Evolutionary conservation across 2,329 filamentous ascomycete species (phyloP).

Genomic region (Torrubiellomyces zombiae): DNA sequence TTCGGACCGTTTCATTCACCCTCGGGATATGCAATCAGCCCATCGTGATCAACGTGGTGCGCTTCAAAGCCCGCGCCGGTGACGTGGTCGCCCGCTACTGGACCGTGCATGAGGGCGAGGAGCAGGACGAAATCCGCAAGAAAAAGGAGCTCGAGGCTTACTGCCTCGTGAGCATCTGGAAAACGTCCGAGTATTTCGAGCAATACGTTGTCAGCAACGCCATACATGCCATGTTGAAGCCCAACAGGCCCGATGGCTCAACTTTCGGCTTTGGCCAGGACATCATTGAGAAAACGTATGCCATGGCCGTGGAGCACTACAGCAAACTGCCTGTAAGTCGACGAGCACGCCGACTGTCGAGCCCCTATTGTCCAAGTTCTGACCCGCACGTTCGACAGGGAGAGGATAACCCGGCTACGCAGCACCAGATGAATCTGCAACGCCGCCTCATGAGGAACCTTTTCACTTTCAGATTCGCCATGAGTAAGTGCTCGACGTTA

Average conservation of each 20-base stretch:
- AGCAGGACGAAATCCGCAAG: constrained; percentile 8
- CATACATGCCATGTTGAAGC: constrained; percentile 11
- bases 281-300: constrained; percentile 9
- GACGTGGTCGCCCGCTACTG: constrained; percentile 24
- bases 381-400: no score
- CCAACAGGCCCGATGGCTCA: constrained; percentile 2
- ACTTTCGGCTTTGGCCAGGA: constrained; percentile 1
- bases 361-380: no score
- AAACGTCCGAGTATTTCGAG: constrained; percentile 16
- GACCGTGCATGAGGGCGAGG: constrained; percentile 12
- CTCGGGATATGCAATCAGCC: constrained; percentile 21
- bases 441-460: constrained; percentile 21
- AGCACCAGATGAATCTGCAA: constrained; percentile 11
- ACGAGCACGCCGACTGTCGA: no score
- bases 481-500: constrained; percentile 22
- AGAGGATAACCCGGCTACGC: no score
- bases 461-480: constrained; percentile 29
- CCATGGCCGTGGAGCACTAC: constrained; percentile 8
- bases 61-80: constrained; percentile 18
- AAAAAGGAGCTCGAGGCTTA: constrained; percentile 19
- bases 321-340: constrained; percentile 9
- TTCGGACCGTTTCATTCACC: constrained; percentile 19
- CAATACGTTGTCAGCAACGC: constrained; percentile 18
- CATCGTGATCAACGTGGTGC: constrained; percentile 22
- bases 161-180: constrained; percentile 21